Percentiles rank a stretch among this genome's conserved stretches.
These are phyloP conservation scores for Mycosarcoma maydis DNA, from an alignment of 1,284 basidiomycete species.

Conservation along the genomic window DNA sequence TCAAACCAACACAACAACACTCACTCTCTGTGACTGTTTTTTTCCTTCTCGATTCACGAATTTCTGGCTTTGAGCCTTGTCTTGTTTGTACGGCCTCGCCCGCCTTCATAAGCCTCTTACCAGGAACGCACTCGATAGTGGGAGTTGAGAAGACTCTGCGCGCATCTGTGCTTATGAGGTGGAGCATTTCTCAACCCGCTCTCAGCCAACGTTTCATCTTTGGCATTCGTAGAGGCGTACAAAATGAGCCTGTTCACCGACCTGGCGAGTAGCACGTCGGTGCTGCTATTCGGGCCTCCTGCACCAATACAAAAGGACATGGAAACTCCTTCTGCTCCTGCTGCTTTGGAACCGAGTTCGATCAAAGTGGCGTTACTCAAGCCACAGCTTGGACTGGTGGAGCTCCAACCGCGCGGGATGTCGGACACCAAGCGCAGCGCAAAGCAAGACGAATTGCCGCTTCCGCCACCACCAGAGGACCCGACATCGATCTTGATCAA, in stretches of 20 bases:
- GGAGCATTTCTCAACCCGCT: too few species aligned
- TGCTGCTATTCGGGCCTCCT: conserved; percentile 24
- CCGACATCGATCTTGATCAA: conserved; percentile 9
- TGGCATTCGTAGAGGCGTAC: too few species aligned
- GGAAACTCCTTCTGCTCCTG: background rate
- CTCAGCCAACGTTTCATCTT: too few species aligned
- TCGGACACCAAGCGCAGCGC: too few species aligned
- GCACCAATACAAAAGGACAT: conserved; percentile 20
- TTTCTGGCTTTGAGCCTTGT: too few species aligned
- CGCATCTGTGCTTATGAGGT: too few species aligned
- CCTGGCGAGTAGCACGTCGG: conserved; percentile 17
- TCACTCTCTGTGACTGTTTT: background rate
- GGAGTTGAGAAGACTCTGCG: too few species aligned
- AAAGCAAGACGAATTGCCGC: background rate
- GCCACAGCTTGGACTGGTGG: conserved; percentile 10
- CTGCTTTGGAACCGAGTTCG: background rate
- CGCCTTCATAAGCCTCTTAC: too few species aligned
- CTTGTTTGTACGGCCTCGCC: background rate
- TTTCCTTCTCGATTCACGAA: too few species aligned
- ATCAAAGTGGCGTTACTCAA: conserved; percentile 7
- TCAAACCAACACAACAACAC: conserved; percentile 11
- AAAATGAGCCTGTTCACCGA: conserved; percentile 21
- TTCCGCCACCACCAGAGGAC: conserved; percentile 7
- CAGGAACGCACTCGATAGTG: too few species aligned
- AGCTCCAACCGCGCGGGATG: too few species aligned